Base-by-base conservation (phyloP, 2,329 filamentous ascomycete genomes). In the Colletotrichum brevisporum region DNA sequence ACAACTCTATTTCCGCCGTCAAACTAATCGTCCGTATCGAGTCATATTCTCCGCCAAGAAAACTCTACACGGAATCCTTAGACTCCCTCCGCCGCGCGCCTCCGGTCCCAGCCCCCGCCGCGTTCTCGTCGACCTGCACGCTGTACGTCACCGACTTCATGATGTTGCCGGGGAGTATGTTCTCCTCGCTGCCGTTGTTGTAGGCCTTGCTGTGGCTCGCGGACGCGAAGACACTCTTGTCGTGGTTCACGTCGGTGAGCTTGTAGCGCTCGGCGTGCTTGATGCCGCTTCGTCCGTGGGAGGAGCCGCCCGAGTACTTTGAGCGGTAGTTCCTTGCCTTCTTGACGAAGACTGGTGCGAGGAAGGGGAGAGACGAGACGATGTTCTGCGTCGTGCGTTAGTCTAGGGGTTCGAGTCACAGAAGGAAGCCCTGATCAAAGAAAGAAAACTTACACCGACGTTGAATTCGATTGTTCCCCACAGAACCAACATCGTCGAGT, bases 401-500 rank as follows among this genome's bases (percentile, higher is more conserved):
- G 54, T 13, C 36, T 18, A n/a, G 48, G n/a, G 6, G 36, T 21
- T n/a, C 27, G 15, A 18, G 15, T 45, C 27, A 31, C 27, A 24
- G 6, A 21, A n/a, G n/a, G n/a, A n/a, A n/a, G n/a, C n/a, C 18
- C 16, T 6, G 18, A 58, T 8, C 21, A n/a, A 13, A 16, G 62
- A 27, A 21, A 45, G n/a, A 15, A 12, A 27, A 73, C 84, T 74
- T 80, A 88, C 86, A 12, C 86, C 86, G 36, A 88, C 82, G 71
- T 88, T 88, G 75, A 88, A 86, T 73, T 89, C 86, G 63, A 89
- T 85, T 2, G 83, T 85, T 5, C 86, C 86, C 86, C 86, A 89
- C 0, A 88, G 76, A 1, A 89, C 80, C 12, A 89, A 78, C 83
- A 86, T 85, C 5, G 86, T 88, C 0, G 86, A 87, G 72, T 88